phyloP scores from a whole-genome alignment of 2,329 filamentous ascomycete species.

The Amesomyces nigricolor region DNA sequence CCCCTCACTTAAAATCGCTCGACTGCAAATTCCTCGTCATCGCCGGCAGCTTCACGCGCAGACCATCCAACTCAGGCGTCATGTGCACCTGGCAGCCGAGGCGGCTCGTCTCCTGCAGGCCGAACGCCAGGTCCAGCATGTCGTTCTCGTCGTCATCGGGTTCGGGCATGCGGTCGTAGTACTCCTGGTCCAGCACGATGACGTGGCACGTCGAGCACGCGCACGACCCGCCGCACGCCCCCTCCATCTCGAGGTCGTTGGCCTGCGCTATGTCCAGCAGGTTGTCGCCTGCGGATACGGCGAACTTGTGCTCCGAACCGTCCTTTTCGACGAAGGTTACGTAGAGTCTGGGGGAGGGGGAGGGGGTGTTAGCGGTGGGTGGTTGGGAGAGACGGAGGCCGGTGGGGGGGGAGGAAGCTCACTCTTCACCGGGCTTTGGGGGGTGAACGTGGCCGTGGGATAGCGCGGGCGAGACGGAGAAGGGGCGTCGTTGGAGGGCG shows the following conservation, averaged over 20 bases:
- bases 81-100: constrained; percentile 89
- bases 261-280: constrained; percentile 91
- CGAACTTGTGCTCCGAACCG: constrained; percentile 65
- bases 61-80: constrained; percentile 80
- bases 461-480: constrained; percentile 57
- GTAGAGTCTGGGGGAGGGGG: constrained; percentile 55
- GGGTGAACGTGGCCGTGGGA: constrained; percentile 75
- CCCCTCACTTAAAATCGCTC: constrained; percentile 68
- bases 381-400: background rate
- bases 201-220: constrained; percentile 92
- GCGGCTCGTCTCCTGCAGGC: constrained; percentile 75
- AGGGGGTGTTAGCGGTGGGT: background rate
- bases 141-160: constrained; percentile 79
- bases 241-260: constrained; percentile 96
- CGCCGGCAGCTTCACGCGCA: constrained; percentile 76
- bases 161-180: constrained; percentile 73
- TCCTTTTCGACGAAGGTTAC: constrained; percentile 95
- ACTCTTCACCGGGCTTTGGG: constrained; percentile 91
- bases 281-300: constrained; percentile 83
- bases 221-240: constrained; percentile 90
- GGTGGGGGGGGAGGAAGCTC: constrained; percentile 19
- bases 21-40: constrained; percentile 97
- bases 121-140: constrained; percentile 87
- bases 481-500: constrained; percentile 32
- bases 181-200: constrained; percentile 67